Conservation (phyloP, 139 green algal genomes). For the Closterium sp. region DNA sequence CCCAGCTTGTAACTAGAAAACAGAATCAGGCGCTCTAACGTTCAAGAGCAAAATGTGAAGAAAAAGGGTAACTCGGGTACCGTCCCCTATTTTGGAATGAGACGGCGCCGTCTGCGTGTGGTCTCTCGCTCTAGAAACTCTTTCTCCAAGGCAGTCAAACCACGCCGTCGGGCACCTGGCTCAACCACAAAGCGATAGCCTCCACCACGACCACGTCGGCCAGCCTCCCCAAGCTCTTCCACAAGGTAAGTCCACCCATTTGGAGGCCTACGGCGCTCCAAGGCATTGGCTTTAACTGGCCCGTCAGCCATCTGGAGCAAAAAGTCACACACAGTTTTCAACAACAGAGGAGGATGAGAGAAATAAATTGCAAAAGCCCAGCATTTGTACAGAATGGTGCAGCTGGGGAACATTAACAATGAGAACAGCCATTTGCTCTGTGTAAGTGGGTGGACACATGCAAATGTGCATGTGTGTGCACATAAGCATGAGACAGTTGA, state of each 20-base stretch:
- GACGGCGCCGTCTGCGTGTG: background rate
- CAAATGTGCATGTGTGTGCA: background rate
- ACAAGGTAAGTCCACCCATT: conserved; percentile 42
- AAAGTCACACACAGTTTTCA: background rate
- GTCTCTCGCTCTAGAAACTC: conserved; percentile 40
- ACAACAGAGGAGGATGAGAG: background rate
- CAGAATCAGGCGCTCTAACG: too few species aligned
- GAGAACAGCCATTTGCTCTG: background rate
- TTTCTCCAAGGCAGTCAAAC: conserved; percentile 45
- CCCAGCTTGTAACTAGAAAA: too few species aligned
- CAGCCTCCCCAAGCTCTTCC: conserved; percentile 37
- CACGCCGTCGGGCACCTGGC: background rate
- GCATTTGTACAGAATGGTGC: background rate
- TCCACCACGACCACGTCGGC: conserved; percentile 22
- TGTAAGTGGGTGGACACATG: background rate
- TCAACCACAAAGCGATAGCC: conserved; percentile 36
- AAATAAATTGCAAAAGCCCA: background rate
- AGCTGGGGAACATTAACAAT: background rate
- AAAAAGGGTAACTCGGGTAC: background rate
- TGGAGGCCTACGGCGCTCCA: conserved; percentile 14
- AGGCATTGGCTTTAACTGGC: conserved; percentile 2
- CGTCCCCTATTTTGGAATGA: conserved; percentile 1
- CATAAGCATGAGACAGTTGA: background rate
- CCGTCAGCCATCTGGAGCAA: conserved; percentile 7
- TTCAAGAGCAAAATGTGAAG: too few species aligned